Evolutionary conservation across 805 yeast species (phyloP).

Genomic region (Wickerhamiella kurtzmanii): DNA sequence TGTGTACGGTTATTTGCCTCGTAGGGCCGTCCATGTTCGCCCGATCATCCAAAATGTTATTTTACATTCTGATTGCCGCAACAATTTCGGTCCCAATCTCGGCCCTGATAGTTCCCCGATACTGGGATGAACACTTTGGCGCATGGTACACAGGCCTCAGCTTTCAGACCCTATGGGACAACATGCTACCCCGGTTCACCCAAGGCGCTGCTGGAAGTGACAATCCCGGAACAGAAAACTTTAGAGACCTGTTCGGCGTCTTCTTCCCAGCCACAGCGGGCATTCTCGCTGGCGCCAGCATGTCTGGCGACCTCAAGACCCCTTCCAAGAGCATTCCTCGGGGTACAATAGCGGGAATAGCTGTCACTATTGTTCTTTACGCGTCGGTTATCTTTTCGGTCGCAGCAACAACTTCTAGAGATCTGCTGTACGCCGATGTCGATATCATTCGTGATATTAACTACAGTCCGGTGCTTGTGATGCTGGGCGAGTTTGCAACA

Average conservation of each 20-base stretch:
- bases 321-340: constrained; percentile 86
- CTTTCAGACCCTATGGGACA: constrained; percentile 50
- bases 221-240: constrained; percentile 47
- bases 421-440: constrained; percentile 60
- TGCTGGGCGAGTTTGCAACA: constrained; percentile 85
- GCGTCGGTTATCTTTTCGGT: constrained; percentile 67
- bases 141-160: constrained; percentile 57
- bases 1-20: constrained; percentile 64
- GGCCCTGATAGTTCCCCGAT: constrained; percentile 50
- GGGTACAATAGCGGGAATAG: constrained; percentile 82
- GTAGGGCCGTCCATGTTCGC: constrained; percentile 75
- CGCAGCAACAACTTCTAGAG: constrained; percentile 71
- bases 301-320: constrained; percentile 83
- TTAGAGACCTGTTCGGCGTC: constrained; percentile 79
- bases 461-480: constrained; percentile 49
- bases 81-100: constrained; percentile 77
- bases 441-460: constrained; percentile 77
- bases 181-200: constrained; percentile 69
- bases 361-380: constrained; percentile 65
- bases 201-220: constrained; percentile 88
- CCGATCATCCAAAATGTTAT: constrained; percentile 63
- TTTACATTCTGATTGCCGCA: constrained; percentile 50
- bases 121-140: constrained; percentile 23
- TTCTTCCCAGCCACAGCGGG: constrained; percentile 99
- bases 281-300: constrained; percentile 94